Conservation (phyloP, 768 basidiomycete genomes). For the Suillus ampliporus region DNA sequence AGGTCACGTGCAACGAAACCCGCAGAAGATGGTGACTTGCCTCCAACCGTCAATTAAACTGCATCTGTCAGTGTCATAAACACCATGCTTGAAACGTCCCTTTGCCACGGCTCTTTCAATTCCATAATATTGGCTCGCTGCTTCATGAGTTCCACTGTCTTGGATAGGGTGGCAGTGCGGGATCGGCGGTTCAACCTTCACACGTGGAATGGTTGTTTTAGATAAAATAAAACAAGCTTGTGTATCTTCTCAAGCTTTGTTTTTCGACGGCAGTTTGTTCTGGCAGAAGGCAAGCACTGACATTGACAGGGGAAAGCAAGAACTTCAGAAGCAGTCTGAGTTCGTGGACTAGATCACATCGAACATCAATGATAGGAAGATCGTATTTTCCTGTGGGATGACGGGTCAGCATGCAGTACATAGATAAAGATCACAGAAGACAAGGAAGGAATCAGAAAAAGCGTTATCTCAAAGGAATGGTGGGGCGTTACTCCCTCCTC, state of each 20-base stretch:
- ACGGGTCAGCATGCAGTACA: not conserved
- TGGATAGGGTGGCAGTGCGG: not conserved
- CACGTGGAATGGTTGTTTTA: not conserved
- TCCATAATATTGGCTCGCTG: no score
- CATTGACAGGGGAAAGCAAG: not conserved
- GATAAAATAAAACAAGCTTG: no score
- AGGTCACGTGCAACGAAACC: no score
- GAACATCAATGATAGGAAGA: not conserved
- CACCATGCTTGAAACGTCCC: no score
- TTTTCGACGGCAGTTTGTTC: not conserved
- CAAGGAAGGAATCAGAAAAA: not conserved
- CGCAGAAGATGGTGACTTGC: no score
- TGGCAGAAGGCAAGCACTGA: not conserved
- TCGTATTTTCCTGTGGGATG: not conserved
- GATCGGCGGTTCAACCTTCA: not conserved
- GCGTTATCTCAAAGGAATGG: constrained; percentile 40
- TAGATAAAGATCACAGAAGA: not conserved
- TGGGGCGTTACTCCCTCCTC: constrained; percentile 87
- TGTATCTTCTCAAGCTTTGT: not conserved
- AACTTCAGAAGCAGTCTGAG: not conserved
- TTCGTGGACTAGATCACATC: not conserved
- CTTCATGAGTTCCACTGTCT: constrained; percentile 3
- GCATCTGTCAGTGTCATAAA: no score
- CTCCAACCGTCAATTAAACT: no score
- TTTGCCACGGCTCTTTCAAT: no score